Evolutionary conservation across 176 grass and related monocot species (phyloP), one percentile per base, ranked within the genome.

Genomic region (Oryza rufipogon): DNA sequence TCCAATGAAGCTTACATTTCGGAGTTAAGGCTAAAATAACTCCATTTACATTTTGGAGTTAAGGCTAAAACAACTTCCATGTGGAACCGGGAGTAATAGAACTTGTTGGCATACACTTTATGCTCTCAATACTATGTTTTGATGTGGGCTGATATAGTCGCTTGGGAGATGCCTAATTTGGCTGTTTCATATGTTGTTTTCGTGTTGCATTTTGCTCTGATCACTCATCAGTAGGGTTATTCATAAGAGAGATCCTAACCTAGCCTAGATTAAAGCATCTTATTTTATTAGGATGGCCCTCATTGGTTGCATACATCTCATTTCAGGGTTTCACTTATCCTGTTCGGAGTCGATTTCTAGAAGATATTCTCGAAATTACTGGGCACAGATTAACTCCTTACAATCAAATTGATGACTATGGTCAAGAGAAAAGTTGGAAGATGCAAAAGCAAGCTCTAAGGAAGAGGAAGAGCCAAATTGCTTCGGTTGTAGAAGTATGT

Each of bases 331-430:
- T 99, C 86, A 99, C 96, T 11, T 99, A 96, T 83, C 93, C 96
- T 81, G 96, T 99, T 2, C 93, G 81, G 61, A 94, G 44, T 79
- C 86, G 86, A 81, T 99, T 94, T 86, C 88, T 99, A 52, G 96
- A 99, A 94, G 89, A 96, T 86, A 87, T 96, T 44, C 91, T 99
- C 44, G 96, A 99, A 92, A 46, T 38, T 77, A 99, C 96, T 1
- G 96, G 91, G 30, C 90, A 99, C 70, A 86, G 89, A 70, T 81
- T 99, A 79, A 99, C 93, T 47, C 86, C 83, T 2, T 99, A 99
- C 87, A 99, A 99, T 84, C 96, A 99, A 90, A 96, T 99, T 44
- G 96, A 99, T 89, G 96, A 99, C 86, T 99, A 96, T 84, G 96
- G 96, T 36, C 96, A 99, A 88, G 96, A 99, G 72, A 99, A 96